These are phyloP conservation scores for Lichtheimia ramosa DNA, from an alignment of 371 early-diverging fungal genomes.

Conservation along the genomic window DNA sequence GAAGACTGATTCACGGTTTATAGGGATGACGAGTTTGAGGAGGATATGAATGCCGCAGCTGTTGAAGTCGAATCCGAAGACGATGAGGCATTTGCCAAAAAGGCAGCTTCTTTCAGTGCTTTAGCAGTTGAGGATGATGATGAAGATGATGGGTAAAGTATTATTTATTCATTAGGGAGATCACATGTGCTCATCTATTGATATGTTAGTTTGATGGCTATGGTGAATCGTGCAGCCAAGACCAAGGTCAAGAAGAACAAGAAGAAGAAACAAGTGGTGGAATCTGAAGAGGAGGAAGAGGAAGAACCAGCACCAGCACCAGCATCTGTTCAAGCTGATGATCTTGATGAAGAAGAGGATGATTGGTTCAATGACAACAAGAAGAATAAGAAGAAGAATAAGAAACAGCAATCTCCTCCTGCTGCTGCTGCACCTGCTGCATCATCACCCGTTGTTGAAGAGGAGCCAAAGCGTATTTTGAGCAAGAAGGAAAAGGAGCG, in stretches of 20 bases:
- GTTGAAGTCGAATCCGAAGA: slow-evolving; percentile 35
- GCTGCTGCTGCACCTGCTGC: slow-evolving; percentile 22
- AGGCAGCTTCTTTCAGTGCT: slow-evolving; percentile 32
- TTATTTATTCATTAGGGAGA: not conserved
- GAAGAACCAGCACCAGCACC: slow-evolving; percentile 20
- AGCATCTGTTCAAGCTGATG: slow-evolving; percentile 19
- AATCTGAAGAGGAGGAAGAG: slow-evolving; percentile 31
- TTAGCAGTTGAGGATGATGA: slow-evolving; percentile 34
- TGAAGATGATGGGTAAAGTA: slow-evolving; percentile 28
- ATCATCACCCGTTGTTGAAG: slow-evolving; percentile 15
- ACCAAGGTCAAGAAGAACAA: slow-evolving; percentile 53
- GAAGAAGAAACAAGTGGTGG: slow-evolving; percentile 31
- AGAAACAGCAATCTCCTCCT: slow-evolving; percentile 21
- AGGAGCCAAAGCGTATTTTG: slow-evolving; percentile 23
- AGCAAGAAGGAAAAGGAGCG: slow-evolving; percentile 51
- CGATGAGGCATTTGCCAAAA: slow-evolving; percentile 31
- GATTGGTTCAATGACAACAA: slow-evolving; percentile 37
- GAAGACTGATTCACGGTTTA: slow-evolving; percentile 15
- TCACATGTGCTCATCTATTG: not conserved
- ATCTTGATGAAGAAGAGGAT: slow-evolving; percentile 33
- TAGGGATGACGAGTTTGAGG: slow-evolving; percentile 31
- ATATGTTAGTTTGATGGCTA: slow-evolving; percentile 49
- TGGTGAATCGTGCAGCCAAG: slow-evolving; percentile 50
- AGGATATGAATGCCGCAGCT: slow-evolving; percentile 35
- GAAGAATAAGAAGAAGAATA: slow-evolving; percentile 43